Evolutionary conservation across 2,329 filamentous ascomycete species (phyloP).

Genomic region (Teratosphaeria gauchensis): DNA sequence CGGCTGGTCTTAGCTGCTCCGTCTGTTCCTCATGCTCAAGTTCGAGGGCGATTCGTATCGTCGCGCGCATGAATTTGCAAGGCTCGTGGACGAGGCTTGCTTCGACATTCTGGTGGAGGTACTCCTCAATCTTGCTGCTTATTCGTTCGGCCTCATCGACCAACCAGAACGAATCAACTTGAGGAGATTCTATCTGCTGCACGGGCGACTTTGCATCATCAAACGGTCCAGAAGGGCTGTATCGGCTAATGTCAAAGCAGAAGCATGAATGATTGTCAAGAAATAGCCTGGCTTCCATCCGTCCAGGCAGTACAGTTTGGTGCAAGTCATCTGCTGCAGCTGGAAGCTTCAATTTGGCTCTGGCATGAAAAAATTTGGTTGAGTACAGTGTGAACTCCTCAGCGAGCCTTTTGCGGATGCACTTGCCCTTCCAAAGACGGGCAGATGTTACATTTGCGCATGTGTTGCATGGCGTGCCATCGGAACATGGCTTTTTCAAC

Average conservation of each 20-base stretch:
- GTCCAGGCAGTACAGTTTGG: conserved; percentile 39
- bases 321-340: conserved; percentile 39
- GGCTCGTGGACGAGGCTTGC: conserved; percentile 39
- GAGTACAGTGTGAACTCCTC: conserved; percentile 51
- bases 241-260: conserved; percentile 17
- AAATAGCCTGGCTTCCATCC: conserved; percentile 46
- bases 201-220: not conserved
- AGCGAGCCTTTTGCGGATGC: conserved; percentile 48
- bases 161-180: conserved; percentile 2
- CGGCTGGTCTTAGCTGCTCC: not conserved
- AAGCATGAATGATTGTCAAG: conserved; percentile 28
- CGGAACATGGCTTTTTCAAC: conserved; percentile 55
- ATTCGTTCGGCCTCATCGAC: conserved; percentile 34
- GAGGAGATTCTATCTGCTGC: not conserved
- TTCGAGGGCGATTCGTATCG: conserved; percentile 28
- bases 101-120: conserved; percentile 16
- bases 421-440: conserved; percentile 51
- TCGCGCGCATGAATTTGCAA: conserved; percentile 43
- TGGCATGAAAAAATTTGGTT: conserved; percentile 41
- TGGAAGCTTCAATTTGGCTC: conserved; percentile 43
- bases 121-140: conserved; percentile 43
- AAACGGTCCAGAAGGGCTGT: not conserved
- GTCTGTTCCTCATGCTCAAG: conserved; percentile 16
- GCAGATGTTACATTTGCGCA: conserved; percentile 52
- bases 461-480: conserved; percentile 49